phyloP scores from a whole-genome alignment of 2,329 filamentous ascomycete genomes.

The Whalleya microplaca region DNA sequence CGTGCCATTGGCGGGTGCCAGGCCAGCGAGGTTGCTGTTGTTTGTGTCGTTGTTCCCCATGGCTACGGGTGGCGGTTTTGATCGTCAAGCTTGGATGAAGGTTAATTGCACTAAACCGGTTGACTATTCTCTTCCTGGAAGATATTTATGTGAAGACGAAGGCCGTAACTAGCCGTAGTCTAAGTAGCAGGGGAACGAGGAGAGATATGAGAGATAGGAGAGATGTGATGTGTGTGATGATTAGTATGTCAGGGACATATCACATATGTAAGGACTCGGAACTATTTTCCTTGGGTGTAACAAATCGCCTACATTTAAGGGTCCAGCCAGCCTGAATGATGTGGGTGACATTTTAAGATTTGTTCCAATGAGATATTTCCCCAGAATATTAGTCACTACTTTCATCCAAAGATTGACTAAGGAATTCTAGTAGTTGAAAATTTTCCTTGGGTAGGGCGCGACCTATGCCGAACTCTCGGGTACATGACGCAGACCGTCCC shows the following conservation, averaged over 20 bases:
- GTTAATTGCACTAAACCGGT: not conserved
- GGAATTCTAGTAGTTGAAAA: conserved; percentile 11
- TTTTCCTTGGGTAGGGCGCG: conserved; percentile 10
- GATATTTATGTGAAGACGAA: not conserved
- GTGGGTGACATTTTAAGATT: not conserved
- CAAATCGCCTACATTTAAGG: not conserved
- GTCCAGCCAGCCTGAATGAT: not conserved
- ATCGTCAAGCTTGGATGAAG: not conserved
- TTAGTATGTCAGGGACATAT: no score
- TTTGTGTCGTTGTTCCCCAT: conserved; percentile 30
- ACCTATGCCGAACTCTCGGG: conserved; percentile 7
- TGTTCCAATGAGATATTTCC: not conserved
- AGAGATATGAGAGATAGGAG: no score
- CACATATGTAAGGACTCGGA: no score
- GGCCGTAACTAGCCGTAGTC: no score
- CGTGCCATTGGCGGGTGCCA: conserved; percentile 23
- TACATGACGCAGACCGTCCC: conserved; percentile 22
- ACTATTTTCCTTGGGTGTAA: no score
- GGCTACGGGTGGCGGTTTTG: not conserved
- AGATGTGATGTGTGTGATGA: no score
- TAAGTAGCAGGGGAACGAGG: no score
- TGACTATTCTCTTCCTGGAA: not conserved
- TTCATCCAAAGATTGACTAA: not conserved
- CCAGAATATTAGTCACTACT: not conserved
- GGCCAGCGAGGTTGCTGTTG: conserved; percentile 20